Evolutionary conservation across 1,284 basidiomycete species (phyloP), one percentile per base, ranked within the genome.

Genomic region (Trametes hirsuta): DNA sequence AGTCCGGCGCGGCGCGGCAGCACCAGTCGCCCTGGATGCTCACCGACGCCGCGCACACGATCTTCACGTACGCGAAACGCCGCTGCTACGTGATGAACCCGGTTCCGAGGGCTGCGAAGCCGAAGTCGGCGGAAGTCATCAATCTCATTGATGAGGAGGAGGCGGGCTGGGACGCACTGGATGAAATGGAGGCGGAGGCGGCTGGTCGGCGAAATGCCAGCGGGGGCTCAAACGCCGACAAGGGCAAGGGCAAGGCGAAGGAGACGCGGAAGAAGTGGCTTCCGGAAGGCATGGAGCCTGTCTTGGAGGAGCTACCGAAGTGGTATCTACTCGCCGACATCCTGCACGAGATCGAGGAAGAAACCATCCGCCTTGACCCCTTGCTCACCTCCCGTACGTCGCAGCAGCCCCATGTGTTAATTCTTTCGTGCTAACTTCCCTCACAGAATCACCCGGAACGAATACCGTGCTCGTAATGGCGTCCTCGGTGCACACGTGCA

Each of bases 271-370:
- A 71, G 34, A 74, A 67, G 37, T 93, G 94, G 87, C 69, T 95
- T 10, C 92, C 94, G 0, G 81, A 86, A 9, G 90, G 87, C 0
- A 89, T 97, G 70, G 87, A 94, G 42, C 92, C 94, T 0, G 85
- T 95, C 0, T 80, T 99, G 18, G 97, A 99, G 73, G 96, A 98
- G 72, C 83, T 93, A 41, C 97, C 97, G 0, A 99, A 99, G 72
- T 99, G 97, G 97, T 84, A 83, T 53, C 75, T 98, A 3, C 77
- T 99, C 3, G 85, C 88, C 0, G 93, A 95, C 12, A 84, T 97
- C 0, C 73, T 99, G 49, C 84, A 94, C 63, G 97, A 99, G 77
- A 91, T 96, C 5, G 97, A 99, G 74, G 88, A 90, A 62, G 93
- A 95, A 66, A 92, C 95, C 52, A 78, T 91, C 59, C 76, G 83